Evolutionary conservation across 768 basidiomycete genomes (phyloP).

Genomic region (Kwoniella sp.): DNA sequence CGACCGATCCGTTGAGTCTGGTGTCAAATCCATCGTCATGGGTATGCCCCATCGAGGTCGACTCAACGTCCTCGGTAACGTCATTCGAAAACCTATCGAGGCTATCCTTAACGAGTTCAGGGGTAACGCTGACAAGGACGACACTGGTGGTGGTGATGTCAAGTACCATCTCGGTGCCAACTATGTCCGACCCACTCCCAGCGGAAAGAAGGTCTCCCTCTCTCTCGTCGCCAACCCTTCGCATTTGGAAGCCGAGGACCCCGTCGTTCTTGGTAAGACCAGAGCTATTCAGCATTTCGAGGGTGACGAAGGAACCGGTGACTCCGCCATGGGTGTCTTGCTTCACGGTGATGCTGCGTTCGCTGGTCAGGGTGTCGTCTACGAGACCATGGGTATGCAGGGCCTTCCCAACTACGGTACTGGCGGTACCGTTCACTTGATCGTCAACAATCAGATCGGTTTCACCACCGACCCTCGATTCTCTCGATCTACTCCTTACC

Average conservation of each 20-base stretch:
- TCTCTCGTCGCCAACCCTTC: conserved; percentile 99
- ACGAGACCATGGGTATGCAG: conserved; percentile 99
- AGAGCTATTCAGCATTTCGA: conserved; percentile 94
- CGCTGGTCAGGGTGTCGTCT: conserved; percentile 96
- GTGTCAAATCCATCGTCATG: conserved; percentile 92
- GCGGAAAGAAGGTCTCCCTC: conserved; percentile 94
- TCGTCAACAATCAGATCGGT: conserved; percentile 98
- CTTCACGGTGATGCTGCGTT: conserved; percentile 98
- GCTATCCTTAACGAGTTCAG: conserved; percentile 97
- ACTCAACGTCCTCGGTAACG: conserved; percentile 95
- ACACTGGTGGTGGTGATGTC: conserved; percentile 91
- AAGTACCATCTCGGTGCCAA: conserved; percentile 98
- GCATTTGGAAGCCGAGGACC: conserved; percentile 94
- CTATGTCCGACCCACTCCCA: conserved; percentile 95
- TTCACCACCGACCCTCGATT: conserved; percentile 99
- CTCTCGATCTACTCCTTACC: conserved; percentile 95
- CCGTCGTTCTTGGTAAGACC: conserved; percentile 99
- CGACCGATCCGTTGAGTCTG: conserved; percentile 94
- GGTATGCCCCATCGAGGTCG: conserved; percentile 99
- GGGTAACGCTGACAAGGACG: conserved; percentile 68
- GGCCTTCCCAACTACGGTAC: conserved; percentile 93
- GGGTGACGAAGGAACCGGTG: conserved; percentile 74
- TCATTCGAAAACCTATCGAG: conserved; percentile 97
- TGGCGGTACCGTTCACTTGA: conserved; percentile 95
- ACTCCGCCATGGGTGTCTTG: conserved; percentile 88